Conservation (phyloP, 495 filamentous ascomycete genomes). For the Lophiostoma macrostomum region DNA sequence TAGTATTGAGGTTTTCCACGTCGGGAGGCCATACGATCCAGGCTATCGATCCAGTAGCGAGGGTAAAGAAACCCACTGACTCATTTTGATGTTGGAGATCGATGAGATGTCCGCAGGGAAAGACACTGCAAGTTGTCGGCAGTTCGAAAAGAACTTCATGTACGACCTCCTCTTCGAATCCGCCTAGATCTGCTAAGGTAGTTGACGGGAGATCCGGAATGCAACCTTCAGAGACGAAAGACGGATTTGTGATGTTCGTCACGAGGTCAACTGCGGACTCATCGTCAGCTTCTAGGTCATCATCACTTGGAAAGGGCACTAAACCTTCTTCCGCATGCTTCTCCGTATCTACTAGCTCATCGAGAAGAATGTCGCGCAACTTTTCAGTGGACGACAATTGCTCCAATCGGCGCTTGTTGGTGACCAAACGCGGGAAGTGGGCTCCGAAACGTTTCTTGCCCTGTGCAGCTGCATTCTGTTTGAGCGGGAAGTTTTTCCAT, state of each 20-base stretch:
- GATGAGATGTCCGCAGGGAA: background rate
- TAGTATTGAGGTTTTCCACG: background rate
- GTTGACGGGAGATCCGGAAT: background rate
- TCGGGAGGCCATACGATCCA: slow-evolving; percentile 11
- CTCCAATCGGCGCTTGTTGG: too few species aligned
- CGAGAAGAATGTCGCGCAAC: too few species aligned
- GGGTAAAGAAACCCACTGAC: background rate
- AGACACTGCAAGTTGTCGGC: background rate
- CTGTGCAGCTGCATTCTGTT: too few species aligned
- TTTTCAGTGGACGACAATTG: too few species aligned
- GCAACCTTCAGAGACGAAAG: background rate
- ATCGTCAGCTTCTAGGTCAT: background rate
- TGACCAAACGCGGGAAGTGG: too few species aligned
- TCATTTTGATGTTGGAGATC: slow-evolving; percentile 10
- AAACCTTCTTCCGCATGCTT: too few species aligned
- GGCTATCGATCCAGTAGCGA: background rate
- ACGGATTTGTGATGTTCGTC: background rate
- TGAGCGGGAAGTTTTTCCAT: too few species aligned
- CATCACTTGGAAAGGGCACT: too few species aligned
- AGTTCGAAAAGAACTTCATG: background rate
- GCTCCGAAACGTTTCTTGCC: too few species aligned
- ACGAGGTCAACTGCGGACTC: background rate
- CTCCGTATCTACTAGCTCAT: too few species aligned
- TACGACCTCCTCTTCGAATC: background rate
- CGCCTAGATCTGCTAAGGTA: background rate